A percentile compares a stretch with the other conserved stretches of the same genome.
These are phyloP conservation scores for Leishmania braziliensis DNA, from an alignment of 208 protist genomes.

Conservation along the genomic window DNA sequence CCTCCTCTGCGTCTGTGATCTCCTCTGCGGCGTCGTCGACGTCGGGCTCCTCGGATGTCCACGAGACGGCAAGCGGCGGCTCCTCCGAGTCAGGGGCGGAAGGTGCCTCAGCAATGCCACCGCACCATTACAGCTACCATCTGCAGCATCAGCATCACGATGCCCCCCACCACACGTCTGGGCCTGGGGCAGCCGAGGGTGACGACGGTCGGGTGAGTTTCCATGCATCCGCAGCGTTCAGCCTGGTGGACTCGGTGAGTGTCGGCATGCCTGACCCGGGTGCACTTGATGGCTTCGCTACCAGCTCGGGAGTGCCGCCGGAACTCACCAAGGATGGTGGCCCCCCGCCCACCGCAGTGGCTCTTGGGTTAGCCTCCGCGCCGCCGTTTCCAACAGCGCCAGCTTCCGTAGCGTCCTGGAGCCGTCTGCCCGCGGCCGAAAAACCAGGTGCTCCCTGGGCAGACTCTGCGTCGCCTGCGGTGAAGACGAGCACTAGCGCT, in stretches of 20 bases:
- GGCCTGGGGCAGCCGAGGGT: neutral
- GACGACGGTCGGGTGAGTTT: neutral
- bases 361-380: neutral
- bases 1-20: slow-evolving; percentile 8
- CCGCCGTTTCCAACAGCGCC: neutral
- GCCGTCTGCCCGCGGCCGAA: neutral
- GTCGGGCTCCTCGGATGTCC: slow-evolving; percentile 2
- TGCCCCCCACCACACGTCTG: neutral
- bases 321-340: neutral
- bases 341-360: neutral
- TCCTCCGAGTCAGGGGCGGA: neutral
- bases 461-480: neutral
- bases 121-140: neutral
- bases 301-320: neutral
- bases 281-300: neutral
- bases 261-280: neutral
- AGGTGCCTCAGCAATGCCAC: neutral
- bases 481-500: neutral
- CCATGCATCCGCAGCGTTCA: slow-evolving; percentile 23
- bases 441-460: neutral
- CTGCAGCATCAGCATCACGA: slow-evolving; percentile 1
- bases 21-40: neutral
- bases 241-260: slow-evolving; percentile 11
- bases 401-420: neutral
- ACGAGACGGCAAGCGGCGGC: neutral